Conservation (phyloP, 2,329 filamentous ascomycete genomes). For the Aspergillus glaucus region DNA sequence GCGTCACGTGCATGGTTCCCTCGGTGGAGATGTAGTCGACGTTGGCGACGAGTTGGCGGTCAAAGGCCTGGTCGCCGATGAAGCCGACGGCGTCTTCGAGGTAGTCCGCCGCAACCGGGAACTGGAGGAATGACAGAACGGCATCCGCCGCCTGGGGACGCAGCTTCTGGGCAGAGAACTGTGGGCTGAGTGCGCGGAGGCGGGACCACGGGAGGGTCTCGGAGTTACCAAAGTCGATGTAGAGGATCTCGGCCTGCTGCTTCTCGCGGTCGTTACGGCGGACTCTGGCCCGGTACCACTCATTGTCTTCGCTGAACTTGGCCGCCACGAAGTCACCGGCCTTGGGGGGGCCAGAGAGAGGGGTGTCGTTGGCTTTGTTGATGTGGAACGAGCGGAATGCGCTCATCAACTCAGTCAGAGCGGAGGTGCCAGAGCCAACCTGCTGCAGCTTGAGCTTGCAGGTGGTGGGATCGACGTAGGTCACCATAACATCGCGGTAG, state of each 20-base stretch:
- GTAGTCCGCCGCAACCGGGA: conserved; percentile 77
- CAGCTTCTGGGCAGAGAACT: conserved; percentile 76
- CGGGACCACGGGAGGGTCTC: conserved; percentile 80
- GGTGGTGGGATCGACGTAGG: conserved; percentile 70
- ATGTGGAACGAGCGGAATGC: conserved; percentile 88
- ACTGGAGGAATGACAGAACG: conserved; percentile 78
- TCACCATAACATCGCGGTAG: conserved; percentile 90
- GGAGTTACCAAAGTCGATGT: conserved; percentile 93
- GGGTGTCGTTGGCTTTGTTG: conserved; percentile 70
- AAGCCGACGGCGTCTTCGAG: conserved; percentile 71
- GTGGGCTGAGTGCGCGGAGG: conserved; percentile 70
- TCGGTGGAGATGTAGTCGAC: conserved; percentile 83
- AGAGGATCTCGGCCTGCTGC: conserved; percentile 83
- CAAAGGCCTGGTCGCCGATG: conserved; percentile 67
- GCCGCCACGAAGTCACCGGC: conserved; percentile 86
- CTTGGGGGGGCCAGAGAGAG: conserved; percentile 72
- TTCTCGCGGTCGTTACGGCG: conserved; percentile 86
- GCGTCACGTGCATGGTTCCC: conserved; percentile 74
- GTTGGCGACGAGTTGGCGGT: conserved; percentile 75
- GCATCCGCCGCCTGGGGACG: conserved; percentile 84
- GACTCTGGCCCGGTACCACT: conserved; percentile 92
- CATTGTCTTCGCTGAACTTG: conserved; percentile 78
- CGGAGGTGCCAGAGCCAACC: conserved; percentile 76
- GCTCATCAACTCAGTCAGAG: conserved; percentile 80
- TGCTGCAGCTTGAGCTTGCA: conserved; percentile 87